Evolutionary conservation across 495 filamentous ascomycete genomes (phyloP), one percentile per base, ranked within the genome.

Genomic region (Xylaria grammica): DNA sequence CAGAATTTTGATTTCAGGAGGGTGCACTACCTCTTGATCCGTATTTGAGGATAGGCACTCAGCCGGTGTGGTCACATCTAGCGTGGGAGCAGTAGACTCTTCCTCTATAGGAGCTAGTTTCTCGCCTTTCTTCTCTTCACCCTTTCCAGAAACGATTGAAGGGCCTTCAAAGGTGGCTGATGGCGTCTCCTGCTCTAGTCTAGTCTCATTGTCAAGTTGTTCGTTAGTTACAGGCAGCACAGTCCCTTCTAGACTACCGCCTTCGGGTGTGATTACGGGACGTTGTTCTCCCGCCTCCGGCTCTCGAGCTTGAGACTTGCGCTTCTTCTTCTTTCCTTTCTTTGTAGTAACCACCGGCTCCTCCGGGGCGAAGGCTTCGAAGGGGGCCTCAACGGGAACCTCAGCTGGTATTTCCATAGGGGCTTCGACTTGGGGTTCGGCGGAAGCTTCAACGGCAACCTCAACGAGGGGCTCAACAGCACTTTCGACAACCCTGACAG

Each of bases 81-180:
- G 36, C 40, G 58, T 32, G 46, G 30, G 15, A 54, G 49, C 57
- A 15, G 38, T 32, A 30, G 57, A 36, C 9, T 64, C 65, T 11
- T 62, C 60, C 56, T 72, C 63, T 0, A 38, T 11, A 4, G 36
- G 38, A 26, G 29, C 9, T 27, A 48, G 50, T 29, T 67, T 60
- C 17, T 67, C 63, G 38, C 34, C 53, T 62, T 69, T 62, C 30
- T 61, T 27, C 46, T 61, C 42, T 49, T 49, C 49, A 26, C 29
- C 29, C 24, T 46, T 48, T 24, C 36, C 38, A 7, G 57, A 50
- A 26, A n/a, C 9, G 24, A 17, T 5, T 19, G 20, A 5, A 32
- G 49, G 4, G n/a, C 15, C 22, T 52, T 52, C 49, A 17, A 8
- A 11, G 49, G 49, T 13, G 24, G 13, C 17, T 27, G 30, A 13